Evolutionary conservation across 352 stramenopile species (phyloP).

Genomic region (Peronospora tabacina): DNA sequence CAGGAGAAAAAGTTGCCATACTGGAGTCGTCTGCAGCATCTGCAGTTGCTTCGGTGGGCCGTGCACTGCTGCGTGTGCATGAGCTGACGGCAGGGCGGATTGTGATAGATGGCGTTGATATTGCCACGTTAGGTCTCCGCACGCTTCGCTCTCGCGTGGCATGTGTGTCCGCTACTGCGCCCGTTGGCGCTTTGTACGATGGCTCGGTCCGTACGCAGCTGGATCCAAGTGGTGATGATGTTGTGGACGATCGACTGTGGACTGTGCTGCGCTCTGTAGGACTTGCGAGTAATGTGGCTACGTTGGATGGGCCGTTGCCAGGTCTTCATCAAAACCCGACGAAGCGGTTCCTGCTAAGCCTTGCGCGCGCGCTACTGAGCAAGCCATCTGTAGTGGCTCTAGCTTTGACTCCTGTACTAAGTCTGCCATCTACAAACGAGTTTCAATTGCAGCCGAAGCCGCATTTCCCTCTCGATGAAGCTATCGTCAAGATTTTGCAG

Average conservation of each 20-base stretch:
- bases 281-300: conserved; percentile 55
- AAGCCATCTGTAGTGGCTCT: conserved; percentile 85
- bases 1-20: conserved; percentile 87
- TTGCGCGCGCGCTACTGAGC: conserved; percentile 90
- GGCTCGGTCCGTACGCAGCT: conserved; percentile 89
- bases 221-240: conserved; percentile 74
- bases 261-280: conserved; percentile 40
- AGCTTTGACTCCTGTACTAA: conserved; percentile 30
- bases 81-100: conserved; percentile 87
- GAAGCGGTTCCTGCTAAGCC: conserved; percentile 93
- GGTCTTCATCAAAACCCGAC: conserved; percentile 88
- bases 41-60: conserved; percentile 76
- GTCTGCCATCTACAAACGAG: conserved; percentile 15
- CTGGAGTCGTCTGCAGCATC: conserved; percentile 84
- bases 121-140: conserved; percentile 69
- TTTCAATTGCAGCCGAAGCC: conserved; percentile 9
- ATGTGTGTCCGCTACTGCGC: conserved; percentile 92
- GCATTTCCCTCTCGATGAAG: conserved; percentile 43
- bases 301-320: conserved; percentile 49
- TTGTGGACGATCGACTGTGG: conserved; percentile 33
- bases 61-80: conserved; percentile 90
- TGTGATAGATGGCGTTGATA: conserved; percentile 88
- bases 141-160: conserved; percentile 85
- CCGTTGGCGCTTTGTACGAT: conserved; percentile 83
- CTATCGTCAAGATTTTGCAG: conserved; percentile 59